Evolutionary conservation across 2,329 filamentous ascomycete genomes (phyloP), one percentile per base, ranked within the genome.

Genomic region (Penicillium sp.): DNA sequence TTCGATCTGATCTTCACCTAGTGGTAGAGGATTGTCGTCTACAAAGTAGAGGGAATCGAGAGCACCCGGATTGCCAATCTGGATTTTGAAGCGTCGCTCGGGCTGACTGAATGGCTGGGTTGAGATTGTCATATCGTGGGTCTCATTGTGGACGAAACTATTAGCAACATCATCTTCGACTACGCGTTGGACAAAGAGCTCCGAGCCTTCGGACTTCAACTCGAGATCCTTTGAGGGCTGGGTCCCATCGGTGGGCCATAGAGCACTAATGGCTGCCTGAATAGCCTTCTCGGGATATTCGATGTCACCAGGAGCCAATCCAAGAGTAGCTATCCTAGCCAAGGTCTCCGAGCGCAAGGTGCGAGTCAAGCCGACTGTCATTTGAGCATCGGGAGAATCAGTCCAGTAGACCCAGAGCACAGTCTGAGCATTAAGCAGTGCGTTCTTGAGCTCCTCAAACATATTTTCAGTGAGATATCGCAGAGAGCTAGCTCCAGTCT

Each of bases 1-100:
- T 33, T 76, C 73, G 12, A 77, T 65, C 1, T 72, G 55, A 23
- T 72, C 59, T 6, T 65, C 65, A 9, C 48, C 45, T 25, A 68
- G 29, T 8, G 61, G 60, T 13, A 29, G 29, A 9, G 54, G 51
- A n/a, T 48, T 42, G 12, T 69, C 61, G 21, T 71, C 67, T 1
- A 57, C 49, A 38, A 69, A 71, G 44, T 69, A 68, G 17, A 69
- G 33, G 1, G 61, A 65, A 29, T 68, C 66, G 0, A 71, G 59
- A 2, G 64, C 54, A n/a, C 68, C 68, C 12, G 55, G 59, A 15
- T 52, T 65, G 9, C 53, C 61, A 17, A 70, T 62, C 25, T 66
- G 55, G 5, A 70, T 56, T 57, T 67, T 66, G 56, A 68, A 61
- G 3, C 63, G 63, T 1, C 64, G 61, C 6, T 57, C 60, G 1